Evolutionary conservation across 1,284 basidiomycete genomes (phyloP), one percentile per base, ranked within the genome.

Genomic region (Marasmius sp.): DNA sequence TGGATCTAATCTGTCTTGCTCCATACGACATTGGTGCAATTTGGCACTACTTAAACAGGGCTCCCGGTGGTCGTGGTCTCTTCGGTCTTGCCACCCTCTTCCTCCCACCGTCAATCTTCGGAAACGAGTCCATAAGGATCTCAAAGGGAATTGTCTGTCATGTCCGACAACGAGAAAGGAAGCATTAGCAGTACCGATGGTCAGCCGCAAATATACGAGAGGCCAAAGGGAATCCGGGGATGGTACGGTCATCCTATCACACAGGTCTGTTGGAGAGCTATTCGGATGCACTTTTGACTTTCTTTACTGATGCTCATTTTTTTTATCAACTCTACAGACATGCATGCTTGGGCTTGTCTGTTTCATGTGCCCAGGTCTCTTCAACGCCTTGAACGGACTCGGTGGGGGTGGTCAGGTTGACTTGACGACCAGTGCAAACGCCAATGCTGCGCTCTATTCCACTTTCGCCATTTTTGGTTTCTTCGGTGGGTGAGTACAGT

Each of bases 361-460:
- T 66, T 83, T 83, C 69, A 82, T 89, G 84, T 85, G 87, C 69
- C 85, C 85, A 57, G 86, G 82, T 48, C 74, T 85, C 18, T 85
- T 83, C 73, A 85, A 85, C 64, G 76, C 81, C 16, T 68, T 83
- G 67, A 85, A 82, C 63, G 89, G 89, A 37, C 79, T 92, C 58
- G 91, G 90, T 16, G 89, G 80, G 39, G 89, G 88, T 45, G 90
- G 90, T 14, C 86, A 88, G 74, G 70, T 90, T 53, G 84, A 86
- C 66, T 70, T 81, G 20, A 79, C 75, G 8, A 87, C 83, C 6
- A 83, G 82, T 63, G 84, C 87, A 8, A 91, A 92, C 64, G 81
- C 87, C 1, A 85, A 87, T 67, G 78, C 83, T 3, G 86, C 88
- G 7, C 75, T 90, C 22, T 91, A 92, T 68, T 76, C 88, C 0